A percentile compares a stretch with the other conserved stretches of the same genome.
Conservation (phyloP, 345 rosid species). For the Isatis tinctoria region DNA sequence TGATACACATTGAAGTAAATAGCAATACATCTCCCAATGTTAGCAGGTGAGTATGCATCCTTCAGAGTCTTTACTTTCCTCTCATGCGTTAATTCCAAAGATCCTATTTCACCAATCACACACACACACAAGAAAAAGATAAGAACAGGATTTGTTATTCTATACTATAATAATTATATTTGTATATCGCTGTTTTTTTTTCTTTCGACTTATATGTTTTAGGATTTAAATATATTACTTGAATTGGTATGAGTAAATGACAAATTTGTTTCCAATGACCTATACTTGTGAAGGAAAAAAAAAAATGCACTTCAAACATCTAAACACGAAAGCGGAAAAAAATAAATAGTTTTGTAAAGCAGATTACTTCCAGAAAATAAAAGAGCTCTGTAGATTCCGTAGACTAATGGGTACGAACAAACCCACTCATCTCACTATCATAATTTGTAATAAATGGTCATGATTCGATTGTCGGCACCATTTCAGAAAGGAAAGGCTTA, state of each 20-base stretch:
- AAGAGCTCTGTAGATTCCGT: conserved; percentile 11
- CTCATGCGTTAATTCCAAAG: conserved; percentile 18
- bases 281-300: not conserved
- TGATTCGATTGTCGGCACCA: conserved; percentile 34
- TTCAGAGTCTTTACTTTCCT: not conserved
- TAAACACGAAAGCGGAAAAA: no score
- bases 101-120: not conserved
- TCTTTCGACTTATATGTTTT: not conserved
- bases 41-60: conserved; percentile 12
- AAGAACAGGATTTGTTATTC: not conserved
- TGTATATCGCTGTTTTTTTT: not conserved
- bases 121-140: not conserved
- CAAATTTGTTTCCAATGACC: not conserved
- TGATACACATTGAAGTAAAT: conserved; percentile 1
- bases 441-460: conserved; percentile 25
- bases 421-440: conserved; percentile 25
- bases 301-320: not conserved
- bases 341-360: not conserved
- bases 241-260: not conserved
- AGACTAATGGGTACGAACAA: conserved; percentile 31
- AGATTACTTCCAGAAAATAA: not conserved
- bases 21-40: conserved; percentile 18
- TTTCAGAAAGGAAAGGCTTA: conserved; percentile 16
- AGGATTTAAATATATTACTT: not conserved
- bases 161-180: not conserved